phyloP scores from a whole-genome alignment of 805 yeast species.

The Metschnikowia orientalis region DNA sequence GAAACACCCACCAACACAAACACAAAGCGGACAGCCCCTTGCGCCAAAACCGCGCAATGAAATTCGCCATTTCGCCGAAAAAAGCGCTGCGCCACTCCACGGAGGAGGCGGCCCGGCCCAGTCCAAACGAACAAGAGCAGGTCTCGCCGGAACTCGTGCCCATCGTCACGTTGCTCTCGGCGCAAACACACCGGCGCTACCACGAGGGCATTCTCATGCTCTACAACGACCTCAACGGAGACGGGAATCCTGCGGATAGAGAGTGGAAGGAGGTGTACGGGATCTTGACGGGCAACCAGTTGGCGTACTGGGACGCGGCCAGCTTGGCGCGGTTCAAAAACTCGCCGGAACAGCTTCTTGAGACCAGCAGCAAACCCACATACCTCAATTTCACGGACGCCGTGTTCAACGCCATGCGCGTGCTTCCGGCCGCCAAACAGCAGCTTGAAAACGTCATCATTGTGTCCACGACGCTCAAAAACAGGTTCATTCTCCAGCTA shows the following conservation, averaged over 20 bases:
- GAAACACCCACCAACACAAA: too few relatives aligned
- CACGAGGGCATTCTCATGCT: slow-evolving; percentile 74
- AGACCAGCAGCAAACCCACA: slow-evolving; percentile 68
- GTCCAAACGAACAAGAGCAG: slow-evolving; percentile 17
- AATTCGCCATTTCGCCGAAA: slow-evolving; percentile 11
- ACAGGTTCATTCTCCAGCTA: slow-evolving; percentile 79
- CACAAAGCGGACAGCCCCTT: neutral
- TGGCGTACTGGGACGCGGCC: slow-evolving; percentile 89
- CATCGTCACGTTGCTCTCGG: slow-evolving; percentile 66
- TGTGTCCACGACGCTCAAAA: slow-evolving; percentile 90
- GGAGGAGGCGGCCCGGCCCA: neutral
- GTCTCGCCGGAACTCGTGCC: slow-evolving; percentile 56
- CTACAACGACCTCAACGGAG: slow-evolving; percentile 66
- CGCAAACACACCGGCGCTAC: slow-evolving; percentile 72
- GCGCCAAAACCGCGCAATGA: slow-evolving; percentile 2
- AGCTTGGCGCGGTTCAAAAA: slow-evolving; percentile 50
- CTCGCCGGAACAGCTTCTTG: slow-evolving; percentile 50
- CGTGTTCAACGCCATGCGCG: slow-evolving; percentile 65
- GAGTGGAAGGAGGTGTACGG: slow-evolving; percentile 94
- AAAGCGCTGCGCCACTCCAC: slow-evolving; percentile 4
- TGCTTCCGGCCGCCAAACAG: slow-evolving; percentile 59
- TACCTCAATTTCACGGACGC: slow-evolving; percentile 92
- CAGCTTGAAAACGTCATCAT: slow-evolving; percentile 73
- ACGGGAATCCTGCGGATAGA: slow-evolving; percentile 81
- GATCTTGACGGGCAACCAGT: slow-evolving; percentile 81